Conservation (phyloP, 805 yeast species). For the Cyberlindnera misumaiensis region DNA sequence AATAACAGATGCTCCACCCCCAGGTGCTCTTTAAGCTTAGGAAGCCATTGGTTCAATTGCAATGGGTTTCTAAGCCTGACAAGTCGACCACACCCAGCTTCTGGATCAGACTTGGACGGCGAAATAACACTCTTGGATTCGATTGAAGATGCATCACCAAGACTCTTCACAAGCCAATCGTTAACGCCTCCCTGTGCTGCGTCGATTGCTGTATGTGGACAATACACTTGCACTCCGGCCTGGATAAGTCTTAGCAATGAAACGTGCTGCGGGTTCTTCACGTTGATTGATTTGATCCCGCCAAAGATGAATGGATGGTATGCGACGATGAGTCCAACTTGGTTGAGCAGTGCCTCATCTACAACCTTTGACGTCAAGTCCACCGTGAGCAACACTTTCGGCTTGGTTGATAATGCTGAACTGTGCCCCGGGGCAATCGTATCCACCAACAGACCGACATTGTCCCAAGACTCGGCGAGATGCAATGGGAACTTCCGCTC, state of each 20-base stretch:
- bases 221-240: slow-evolving; percentile 80
- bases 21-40: slow-evolving; percentile 46
- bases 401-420: slow-evolving; percentile 10
- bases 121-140: slow-evolving; percentile 33
- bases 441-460: slow-evolving; percentile 86
- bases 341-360: slow-evolving; percentile 65
- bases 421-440: slow-evolving; percentile 31
- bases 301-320: slow-evolving; percentile 94
- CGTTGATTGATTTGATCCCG: slow-evolving; percentile 69
- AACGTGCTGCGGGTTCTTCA: slow-evolving; percentile 72
- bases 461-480: slow-evolving; percentile 92
- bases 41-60: slow-evolving; percentile 38
- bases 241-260: slow-evolving; percentile 68
- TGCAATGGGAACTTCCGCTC: slow-evolving; percentile 74
- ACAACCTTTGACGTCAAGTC: slow-evolving; percentile 82
- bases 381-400: slow-evolving; percentile 56
- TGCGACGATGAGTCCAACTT: slow-evolving; percentile 61
- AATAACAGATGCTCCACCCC: slow-evolving; percentile 56
- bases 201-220: slow-evolving; percentile 95
- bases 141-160: slow-evolving; percentile 28
- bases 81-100: slow-evolving; percentile 79
- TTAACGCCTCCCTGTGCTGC: slow-evolving; percentile 92
- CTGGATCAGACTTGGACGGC: slow-evolving; percentile 32
- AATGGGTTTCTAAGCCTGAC: slow-evolving; percentile 42
- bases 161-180: slow-evolving; percentile 76